These are phyloP conservation scores for Fraxinus anomala DNA, from an alignment of 257 asterid species.

Conservation along the genomic window DNA sequence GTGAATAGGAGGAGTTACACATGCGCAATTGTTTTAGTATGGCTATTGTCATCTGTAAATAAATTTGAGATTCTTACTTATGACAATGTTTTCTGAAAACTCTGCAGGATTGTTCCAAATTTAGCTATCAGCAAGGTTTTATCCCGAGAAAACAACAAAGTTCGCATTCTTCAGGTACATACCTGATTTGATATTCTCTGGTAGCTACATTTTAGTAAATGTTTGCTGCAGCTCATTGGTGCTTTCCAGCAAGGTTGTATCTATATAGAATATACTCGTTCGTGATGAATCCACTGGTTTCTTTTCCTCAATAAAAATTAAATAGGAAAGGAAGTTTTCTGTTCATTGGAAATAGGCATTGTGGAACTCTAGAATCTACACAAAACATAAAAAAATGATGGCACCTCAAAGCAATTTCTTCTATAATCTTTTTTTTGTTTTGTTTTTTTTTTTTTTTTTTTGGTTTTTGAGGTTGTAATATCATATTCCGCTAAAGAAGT, in stretches of 20 bases:
- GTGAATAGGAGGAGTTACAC: not conserved
- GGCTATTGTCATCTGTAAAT: not conserved
- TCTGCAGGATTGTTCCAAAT: constrained; percentile 92
- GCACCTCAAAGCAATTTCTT: too few species aligned
- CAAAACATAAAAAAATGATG: too few species aligned
- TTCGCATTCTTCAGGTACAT: constrained; percentile 88
- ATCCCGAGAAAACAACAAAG: constrained; percentile 85
- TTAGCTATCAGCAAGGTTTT: constrained; percentile 94
- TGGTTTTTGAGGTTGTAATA: too few species aligned
- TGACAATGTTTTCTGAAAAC: constrained; percentile 13
- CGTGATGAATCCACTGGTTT: too few species aligned
- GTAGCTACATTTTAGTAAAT: not conserved
- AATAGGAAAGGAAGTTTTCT: too few species aligned
- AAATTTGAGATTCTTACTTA: not conserved
- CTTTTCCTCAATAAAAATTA: too few species aligned
- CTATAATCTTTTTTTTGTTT: too few species aligned
- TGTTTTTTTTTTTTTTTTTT: too few species aligned
- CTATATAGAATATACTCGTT: too few species aligned
- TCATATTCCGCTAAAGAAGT: too few species aligned
- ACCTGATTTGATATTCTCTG: not conserved
- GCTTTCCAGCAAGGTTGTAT: not conserved
- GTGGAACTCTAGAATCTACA: too few species aligned
- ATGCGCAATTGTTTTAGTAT: not conserved
- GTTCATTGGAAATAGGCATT: too few species aligned
- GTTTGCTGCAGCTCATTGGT: not conserved